Percentiles rank a stretch among this genome's conserved stretches.
phyloP scores from a whole-genome alignment of 306 rosid genomes.

The Inga oerstediana region DNA sequence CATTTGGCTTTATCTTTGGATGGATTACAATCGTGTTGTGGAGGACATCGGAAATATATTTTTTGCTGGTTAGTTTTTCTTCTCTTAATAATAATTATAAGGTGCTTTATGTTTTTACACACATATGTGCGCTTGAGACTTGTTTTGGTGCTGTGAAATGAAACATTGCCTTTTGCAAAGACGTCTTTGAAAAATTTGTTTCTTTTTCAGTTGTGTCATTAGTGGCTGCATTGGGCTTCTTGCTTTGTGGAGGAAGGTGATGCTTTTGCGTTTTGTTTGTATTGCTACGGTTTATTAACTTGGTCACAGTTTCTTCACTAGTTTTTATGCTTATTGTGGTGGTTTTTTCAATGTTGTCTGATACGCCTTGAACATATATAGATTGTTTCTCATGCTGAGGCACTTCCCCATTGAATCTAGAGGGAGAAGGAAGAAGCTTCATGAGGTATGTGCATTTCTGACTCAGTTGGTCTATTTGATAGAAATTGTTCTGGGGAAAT shows the following conservation, averaged over 20 bases:
- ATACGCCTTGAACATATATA: constrained; percentile 32
- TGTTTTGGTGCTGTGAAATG: constrained; percentile 20
- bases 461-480: constrained; percentile 34
- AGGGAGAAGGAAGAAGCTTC: constrained; percentile 97
- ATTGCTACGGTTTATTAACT: constrained; percentile 28
- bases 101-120: constrained; percentile 21
- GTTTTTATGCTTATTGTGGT: constrained; percentile 20
- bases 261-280: constrained; percentile 37
- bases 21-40: constrained; percentile 58
- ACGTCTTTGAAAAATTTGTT: neutral
- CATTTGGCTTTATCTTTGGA: constrained; percentile 90
- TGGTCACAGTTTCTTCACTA: constrained; percentile 24
- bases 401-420: constrained; percentile 97
- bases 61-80: constrained; percentile 74
- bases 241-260: constrained; percentile 97
- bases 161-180: constrained; percentile 3
- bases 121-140: constrained; percentile 9
- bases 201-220: constrained; percentile 72
- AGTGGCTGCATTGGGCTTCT: constrained; percentile 89
- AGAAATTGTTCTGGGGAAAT: neutral
- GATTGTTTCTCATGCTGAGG: constrained; percentile 96
- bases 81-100: neutral
- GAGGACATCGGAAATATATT: constrained; percentile 75
- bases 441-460: constrained; percentile 69
- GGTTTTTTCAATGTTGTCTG: neutral